Percentiles rank a stretch among this genome's conserved stretches.
Evolutionary conservation across 106 monocot genomes (phyloP).

Genomic region (Dendrobium nobile): DNA sequence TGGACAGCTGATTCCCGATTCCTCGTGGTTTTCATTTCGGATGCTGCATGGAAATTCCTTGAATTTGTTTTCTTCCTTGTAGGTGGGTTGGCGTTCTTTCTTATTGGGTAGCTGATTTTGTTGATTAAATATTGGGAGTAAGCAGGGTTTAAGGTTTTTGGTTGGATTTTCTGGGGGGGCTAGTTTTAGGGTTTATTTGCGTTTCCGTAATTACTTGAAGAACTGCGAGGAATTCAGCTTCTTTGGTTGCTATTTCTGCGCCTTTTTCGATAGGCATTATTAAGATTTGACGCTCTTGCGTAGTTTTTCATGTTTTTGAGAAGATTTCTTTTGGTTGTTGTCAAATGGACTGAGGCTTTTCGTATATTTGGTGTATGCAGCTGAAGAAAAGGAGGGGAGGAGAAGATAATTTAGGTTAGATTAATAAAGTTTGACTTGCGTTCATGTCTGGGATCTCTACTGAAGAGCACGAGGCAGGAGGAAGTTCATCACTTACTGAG

Average conservation of each 20-base stretch:
- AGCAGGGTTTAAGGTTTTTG: neutral
- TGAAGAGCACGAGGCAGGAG: neutral
- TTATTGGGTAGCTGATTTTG: neutral
- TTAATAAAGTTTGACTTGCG: neutral
- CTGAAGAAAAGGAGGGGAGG: neutral
- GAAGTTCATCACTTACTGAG: neutral
- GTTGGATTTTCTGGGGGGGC: neutral
- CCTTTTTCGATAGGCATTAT: neutral
- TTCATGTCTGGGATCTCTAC: conserved; percentile 5
- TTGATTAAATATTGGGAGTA: too few relatives aligned
- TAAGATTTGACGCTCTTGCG: too few relatives aligned
- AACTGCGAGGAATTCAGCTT: too few relatives aligned
- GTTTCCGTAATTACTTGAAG: neutral
- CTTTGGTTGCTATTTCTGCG: neutral
- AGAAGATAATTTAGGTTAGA: neutral
- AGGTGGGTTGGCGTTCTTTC: neutral
- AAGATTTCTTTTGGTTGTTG: neutral
- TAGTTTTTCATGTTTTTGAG: neutral
- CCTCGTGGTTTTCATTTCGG: neutral
- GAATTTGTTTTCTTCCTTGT: neutral
- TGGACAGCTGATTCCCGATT: neutral
- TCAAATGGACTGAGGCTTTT: neutral
- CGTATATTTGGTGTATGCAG: neutral
- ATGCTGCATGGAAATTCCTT: neutral
- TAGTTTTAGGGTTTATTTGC: neutral